Base-by-base conservation (phyloP, 192 early-diverging fungal species). In the Glomus cerebriforme region DNA sequence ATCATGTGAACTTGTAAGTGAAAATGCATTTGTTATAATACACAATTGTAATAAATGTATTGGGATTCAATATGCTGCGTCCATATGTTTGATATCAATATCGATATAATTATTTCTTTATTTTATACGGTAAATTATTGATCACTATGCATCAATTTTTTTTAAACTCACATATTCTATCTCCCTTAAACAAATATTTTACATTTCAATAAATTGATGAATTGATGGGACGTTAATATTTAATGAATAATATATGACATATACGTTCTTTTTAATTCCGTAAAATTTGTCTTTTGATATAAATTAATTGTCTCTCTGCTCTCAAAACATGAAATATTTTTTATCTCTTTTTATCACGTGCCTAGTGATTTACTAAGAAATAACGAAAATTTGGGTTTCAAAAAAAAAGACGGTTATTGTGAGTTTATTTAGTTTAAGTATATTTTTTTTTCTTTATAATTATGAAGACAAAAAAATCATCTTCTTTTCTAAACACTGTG, bases 201-300 rank as follows among this genome's bases (percentile, higher is more conserved):
- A 29, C 9, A 24, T 29, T 29, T 31, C 10, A 64, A 64, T 64
- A 64, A 60, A 66, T 66, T 66, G 64, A 66, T 66, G 64, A 68
- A 68, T 39, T 37, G 66, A 68, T 68, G 66, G 19, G n/a, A 68
- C 66, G n/a, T 43, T 68, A 68, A 68, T 39, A 68, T 68, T 68
- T 35, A 68, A 35, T n/a, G 32, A 37, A 63, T 27, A 27, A 39
- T 39, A 39, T 39, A 39, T 39, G 13, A 27, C 13, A 63, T 63
- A 5, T 0, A 24, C 1, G 19, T 60, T 60, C 5, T n/a, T n/a
- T n/a, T 24, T 59, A 59, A n/a, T 59, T 59, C 26, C n/a, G 27
- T 10, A 63, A 27, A 27, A 63, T 63, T 63, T 27, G 10, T 13
- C 2, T 9, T 63, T 31, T 64, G 13, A 31, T 39, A 68, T 68